Base-by-base conservation (phyloP, 148 eudicot species). In the Hydrangea macrophylla region DNA sequence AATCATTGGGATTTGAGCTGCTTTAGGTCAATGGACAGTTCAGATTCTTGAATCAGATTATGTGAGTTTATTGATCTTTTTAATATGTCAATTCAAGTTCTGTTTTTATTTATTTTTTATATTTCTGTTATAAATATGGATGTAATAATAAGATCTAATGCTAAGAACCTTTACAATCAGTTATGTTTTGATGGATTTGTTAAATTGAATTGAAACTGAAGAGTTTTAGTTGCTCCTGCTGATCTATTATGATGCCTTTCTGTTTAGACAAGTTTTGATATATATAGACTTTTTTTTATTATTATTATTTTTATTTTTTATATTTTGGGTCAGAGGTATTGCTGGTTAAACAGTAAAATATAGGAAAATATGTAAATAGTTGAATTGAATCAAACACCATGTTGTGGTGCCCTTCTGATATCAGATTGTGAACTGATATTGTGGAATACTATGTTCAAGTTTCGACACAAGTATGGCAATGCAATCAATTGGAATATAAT, bases 21-120 rank as follows among this genome's bases (percentile, higher is more conserved):
- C 76, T 71, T 39, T 72, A 66, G 74, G 82, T 77, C 86, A 79
- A 71, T 72, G 67, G 67, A 75, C 71, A 64, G 55, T 74, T 75
- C 84, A 80, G 77, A 69, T 70, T 67, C 50, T 70, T 76, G 78
- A 85, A 84, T 84, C 83, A 77, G 73, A 75, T 51, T 60, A 57
- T 82, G 88, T 82, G 75, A 85, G 88, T 82, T 59, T 66, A 42
- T 20, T 55, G 69, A 57, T 69, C 32, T 58, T 58, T 27, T 39
- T 15, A 5, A 23, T 55, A 58, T 66, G 75, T 70, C 70, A 45
- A 69, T 73, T 50, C 48, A 33, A 64, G 35, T 69, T 27, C 32
- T 63, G 7, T 63, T 27, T 44, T 22, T 42, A 27, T 40, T 8
- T 22, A 42, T 45, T 10, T 51, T 62, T 39, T 53, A n/a, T n/a